Conservation (phyloP, 257 asterid genomes). For the Hygrophila difformis region DNA sequence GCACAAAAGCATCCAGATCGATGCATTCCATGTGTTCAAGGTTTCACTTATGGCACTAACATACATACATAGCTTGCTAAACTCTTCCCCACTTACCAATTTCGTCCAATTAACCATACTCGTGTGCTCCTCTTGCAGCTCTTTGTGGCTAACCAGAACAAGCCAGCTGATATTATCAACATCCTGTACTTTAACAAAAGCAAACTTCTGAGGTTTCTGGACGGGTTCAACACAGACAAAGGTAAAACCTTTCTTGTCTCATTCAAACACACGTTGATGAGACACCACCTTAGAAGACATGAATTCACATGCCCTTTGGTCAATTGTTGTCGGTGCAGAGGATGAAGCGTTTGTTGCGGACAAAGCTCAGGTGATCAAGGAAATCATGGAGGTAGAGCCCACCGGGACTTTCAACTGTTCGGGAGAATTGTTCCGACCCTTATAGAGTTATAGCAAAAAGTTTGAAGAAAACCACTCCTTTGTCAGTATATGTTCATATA, state of each 20-base stretch:
- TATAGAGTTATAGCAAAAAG: too few species aligned
- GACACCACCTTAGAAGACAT: too few species aligned
- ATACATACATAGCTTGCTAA: not conserved
- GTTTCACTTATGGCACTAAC: slow-evolving; percentile 22
- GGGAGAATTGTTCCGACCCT: slow-evolving; percentile 38
- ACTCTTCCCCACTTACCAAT: not conserved
- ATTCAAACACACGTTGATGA: too few species aligned
- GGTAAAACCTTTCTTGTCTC: slow-evolving; percentile 24
- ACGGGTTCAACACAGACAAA: slow-evolving; percentile 51
- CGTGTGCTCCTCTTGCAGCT: slow-evolving; percentile 37
- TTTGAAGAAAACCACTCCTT: too few species aligned
- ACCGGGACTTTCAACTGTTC: slow-evolving; percentile 28
- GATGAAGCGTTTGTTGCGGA: slow-evolving; percentile 79
- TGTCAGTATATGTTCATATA: too few species aligned
- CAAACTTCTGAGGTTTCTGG: slow-evolving; percentile 65
- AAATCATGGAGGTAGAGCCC: slow-evolving; percentile 50
- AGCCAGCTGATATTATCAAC: slow-evolving; percentile 58
- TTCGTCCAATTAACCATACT: slow-evolving; percentile 1
- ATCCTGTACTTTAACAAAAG: slow-evolving; percentile 59
- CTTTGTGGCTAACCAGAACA: slow-evolving; percentile 82
- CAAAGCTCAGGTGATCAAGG: slow-evolving; percentile 63
- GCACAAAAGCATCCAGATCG: slow-evolving; percentile 75
- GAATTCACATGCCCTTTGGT: not conserved
- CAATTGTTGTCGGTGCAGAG: slow-evolving; percentile 34
- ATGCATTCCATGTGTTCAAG: slow-evolving; percentile 92